Evolutionary conservation across 2,329 filamentous ascomycete genomes (phyloP), one percentile per base, ranked within the genome.

Genomic region (Claviceps capensis): DNA sequence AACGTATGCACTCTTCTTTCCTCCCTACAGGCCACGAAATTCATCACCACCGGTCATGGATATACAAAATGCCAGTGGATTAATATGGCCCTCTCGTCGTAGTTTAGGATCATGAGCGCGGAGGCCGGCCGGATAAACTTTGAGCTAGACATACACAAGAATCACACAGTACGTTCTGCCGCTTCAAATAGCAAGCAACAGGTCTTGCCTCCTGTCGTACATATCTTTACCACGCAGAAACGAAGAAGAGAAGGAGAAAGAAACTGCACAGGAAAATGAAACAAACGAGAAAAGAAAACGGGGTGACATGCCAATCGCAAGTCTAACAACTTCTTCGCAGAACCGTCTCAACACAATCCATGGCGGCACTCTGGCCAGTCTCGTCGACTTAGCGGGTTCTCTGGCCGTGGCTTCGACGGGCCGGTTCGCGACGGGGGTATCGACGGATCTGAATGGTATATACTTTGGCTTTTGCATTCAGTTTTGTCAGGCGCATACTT

Each of bases 281-380:
- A 6, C 40, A 17, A 13, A 22, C n/a, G 13, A 22, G 40, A 42
- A 17, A 19, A 23, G 37, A 44, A 16, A 23, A 13, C 5, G 19
- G 2, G 11, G 1, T 9, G 30, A 11, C 9, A 4, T 34, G 8
- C 30, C 9, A 9, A 4, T 34, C 1, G 30, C 4, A 4, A 34
- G 9, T 4, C 30, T 34, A 34, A 34, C 1, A 34, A 11, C 30
- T 4, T 34, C 11, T 30, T 16, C 2, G 2, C 37, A 89, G 84
- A 91, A 91, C 62, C 82, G 86, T 1, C 72, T 91, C 0, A 77
- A 81, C 50, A 89, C 84, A 38, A 75, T 90, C 30, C 86, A 91
- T 60, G 86, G 86, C 17, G 86, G 86, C 4, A 87, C 86, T 0
- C 82, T 91, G 30, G 86, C 86, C 3, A 86, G 82, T 62, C 82